Conservation (phyloP, 1,284 basidiomycete genomes). For the Quambalaria eucalypti region DNA sequence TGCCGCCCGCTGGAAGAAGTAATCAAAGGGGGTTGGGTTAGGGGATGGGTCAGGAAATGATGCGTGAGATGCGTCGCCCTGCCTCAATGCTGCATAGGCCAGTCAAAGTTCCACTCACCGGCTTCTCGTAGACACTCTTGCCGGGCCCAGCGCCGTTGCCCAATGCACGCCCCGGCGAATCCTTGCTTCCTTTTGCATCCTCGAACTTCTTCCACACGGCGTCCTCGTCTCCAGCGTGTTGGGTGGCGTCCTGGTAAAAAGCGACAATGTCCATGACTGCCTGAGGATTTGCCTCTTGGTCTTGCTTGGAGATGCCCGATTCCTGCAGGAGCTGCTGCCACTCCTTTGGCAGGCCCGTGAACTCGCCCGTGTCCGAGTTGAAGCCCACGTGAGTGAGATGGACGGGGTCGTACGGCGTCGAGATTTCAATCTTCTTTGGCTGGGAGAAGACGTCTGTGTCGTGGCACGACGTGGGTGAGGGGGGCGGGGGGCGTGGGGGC, state of each 20-base stretch:
- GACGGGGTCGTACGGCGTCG: conserved; percentile 95
- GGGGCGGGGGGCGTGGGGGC: background rate
- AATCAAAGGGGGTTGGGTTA: too few relatives aligned
- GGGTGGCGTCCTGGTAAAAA: conserved; percentile 73
- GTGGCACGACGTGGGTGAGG: background rate
- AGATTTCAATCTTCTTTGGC: conserved; percentile 78
- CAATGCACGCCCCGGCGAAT: too few relatives aligned
- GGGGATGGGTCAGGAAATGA: background rate
- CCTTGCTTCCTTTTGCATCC: conserved; percentile 19
- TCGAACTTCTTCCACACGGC: conserved; percentile 47
- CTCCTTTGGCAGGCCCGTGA: conserved; percentile 80
- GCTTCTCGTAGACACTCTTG: conserved; percentile 8
- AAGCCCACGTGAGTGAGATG: conserved; percentile 99
- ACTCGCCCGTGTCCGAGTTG: conserved; percentile 96
- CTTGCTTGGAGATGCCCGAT: conserved; percentile 82
- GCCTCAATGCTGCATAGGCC: background rate
- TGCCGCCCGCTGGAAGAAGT: conserved; percentile 1
- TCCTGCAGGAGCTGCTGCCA: conserved; percentile 97
- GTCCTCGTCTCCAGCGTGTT: conserved; percentile 38
- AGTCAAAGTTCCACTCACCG: background rate
- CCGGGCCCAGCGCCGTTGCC: background rate
- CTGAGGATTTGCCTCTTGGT: conserved; percentile 96
- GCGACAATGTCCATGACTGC: conserved; percentile 98
- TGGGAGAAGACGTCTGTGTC: conserved; percentile 63
- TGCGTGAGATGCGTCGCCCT: background rate